These are phyloP conservation scores for Boletus reticulatus DNA, from an alignment of 768 basidiomycete species.

Conservation along the genomic window DNA sequence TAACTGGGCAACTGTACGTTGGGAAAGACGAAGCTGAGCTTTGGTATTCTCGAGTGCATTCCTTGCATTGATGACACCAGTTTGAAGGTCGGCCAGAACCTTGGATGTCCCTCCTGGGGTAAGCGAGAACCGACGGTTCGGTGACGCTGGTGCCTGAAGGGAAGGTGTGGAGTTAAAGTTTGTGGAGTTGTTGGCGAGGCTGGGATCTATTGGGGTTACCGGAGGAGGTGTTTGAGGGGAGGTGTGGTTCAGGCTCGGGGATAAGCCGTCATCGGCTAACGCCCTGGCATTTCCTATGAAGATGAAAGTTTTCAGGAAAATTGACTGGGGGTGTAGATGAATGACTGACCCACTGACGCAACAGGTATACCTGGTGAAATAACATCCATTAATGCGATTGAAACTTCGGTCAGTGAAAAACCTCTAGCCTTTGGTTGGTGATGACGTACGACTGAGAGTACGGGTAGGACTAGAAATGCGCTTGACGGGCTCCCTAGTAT, in stretches of 20 bases:
- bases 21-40: constrained; percentile 73
- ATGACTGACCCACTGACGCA: constrained; percentile 67
- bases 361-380: constrained; percentile 65
- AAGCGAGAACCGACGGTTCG: constrained; percentile 58
- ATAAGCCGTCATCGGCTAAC: constrained; percentile 69
- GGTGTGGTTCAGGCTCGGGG: constrained; percentile 32
- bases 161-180: constrained; percentile 36
- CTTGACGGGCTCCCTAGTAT: constrained; percentile 41
- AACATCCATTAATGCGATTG: constrained; percentile 23
- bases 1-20: constrained; percentile 79
- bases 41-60: constrained; percentile 87
- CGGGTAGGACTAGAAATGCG: constrained; percentile 71
- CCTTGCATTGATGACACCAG: constrained; percentile 74
- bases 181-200: constrained; percentile 22
- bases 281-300: constrained; percentile 77
- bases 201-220: constrained; percentile 36
- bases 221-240: constrained; percentile 31
- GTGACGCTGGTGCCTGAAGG: constrained; percentile 43
- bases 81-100: constrained; percentile 84
- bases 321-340: constrained; percentile 1
- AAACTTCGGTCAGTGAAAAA: constrained; percentile 19
- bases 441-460: constrained; percentile 71
- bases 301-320: constrained; percentile 18
- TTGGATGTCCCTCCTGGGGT: constrained; percentile 82
- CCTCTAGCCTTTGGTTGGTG: constrained; percentile 17